Percentiles rank a stretch among this genome's conserved stretches.
phyloP scores from a whole-genome alignment of 208 protist genomes.

The Novymonas esmeraldas region DNA sequence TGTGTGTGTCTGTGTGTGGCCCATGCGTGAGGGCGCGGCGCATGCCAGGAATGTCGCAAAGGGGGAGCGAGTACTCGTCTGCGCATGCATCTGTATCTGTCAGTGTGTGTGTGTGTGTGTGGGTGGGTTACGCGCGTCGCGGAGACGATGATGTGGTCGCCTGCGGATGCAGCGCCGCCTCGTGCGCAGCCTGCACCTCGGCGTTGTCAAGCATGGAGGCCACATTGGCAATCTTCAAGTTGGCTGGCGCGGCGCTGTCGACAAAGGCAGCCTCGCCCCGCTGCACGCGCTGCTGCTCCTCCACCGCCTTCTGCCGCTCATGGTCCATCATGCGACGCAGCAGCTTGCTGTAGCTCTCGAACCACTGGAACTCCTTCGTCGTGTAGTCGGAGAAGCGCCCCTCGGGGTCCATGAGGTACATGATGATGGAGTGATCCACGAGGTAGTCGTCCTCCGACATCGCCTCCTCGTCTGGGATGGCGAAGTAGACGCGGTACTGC shows the following conservation, averaged over 20 bases:
- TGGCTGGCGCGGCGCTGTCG: slow-evolving; percentile 41
- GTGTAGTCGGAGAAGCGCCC: slow-evolving; percentile 92
- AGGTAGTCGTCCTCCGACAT: slow-evolving; percentile 94
- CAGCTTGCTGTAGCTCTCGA: slow-evolving; percentile 86
- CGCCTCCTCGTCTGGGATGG: slow-evolving; percentile 70
- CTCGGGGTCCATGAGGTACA: slow-evolving; percentile 91
- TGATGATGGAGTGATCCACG: slow-evolving; percentile 96
- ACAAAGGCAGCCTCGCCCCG: slow-evolving; percentile 25
- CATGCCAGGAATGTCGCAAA: neutral
- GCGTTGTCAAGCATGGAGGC: slow-evolving; percentile 57
- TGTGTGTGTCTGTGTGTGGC: no score
- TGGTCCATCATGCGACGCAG: slow-evolving; percentile 82
- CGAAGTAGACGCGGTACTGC: slow-evolving; percentile 94
- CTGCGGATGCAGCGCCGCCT: slow-evolving; percentile 32
- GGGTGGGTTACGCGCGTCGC: no score
- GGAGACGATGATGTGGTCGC: slow-evolving; percentile 21
- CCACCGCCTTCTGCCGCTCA: slow-evolving; percentile 47
- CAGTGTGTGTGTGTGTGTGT: neutral
- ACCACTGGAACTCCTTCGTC: slow-evolving; percentile 88
- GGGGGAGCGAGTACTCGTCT: neutral
- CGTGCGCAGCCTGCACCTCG: slow-evolving; percentile 25
- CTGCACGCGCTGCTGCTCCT: slow-evolving; percentile 28
- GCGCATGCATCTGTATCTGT: neutral
- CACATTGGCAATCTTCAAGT: slow-evolving; percentile 59
- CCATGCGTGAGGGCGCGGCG: no score